Evolutionary conservation across 169 alveolate genomes (phyloP).

Genomic region (Cryptosporidium sp.): DNA sequence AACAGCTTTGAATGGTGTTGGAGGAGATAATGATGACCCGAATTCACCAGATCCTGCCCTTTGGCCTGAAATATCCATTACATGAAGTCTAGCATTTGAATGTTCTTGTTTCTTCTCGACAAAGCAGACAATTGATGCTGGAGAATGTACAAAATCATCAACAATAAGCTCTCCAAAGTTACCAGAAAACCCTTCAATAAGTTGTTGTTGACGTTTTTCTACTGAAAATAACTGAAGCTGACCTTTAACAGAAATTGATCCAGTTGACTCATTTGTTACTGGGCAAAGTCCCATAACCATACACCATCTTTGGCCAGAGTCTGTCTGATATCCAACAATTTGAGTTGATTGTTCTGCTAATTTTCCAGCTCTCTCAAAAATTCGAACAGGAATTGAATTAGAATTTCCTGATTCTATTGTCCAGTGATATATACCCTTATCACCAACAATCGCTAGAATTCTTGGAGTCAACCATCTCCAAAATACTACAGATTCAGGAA

Average conservation of each 20-base stretch:
- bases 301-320: constrained; percentile 93
- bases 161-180: constrained; percentile 91
- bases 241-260: constrained; percentile 91
- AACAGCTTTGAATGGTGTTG: constrained; percentile 78
- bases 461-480: constrained; percentile 94
- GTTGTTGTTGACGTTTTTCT: constrained; percentile 93
- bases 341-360: constrained; percentile 89
- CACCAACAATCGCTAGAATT: constrained; percentile 93
- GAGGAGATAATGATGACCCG: constrained; percentile 62
- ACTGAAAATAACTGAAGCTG: constrained; percentile 93
- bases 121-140: constrained; percentile 89
- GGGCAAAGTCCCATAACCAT: constrained; percentile 92
- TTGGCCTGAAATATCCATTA: constrained; percentile 92
- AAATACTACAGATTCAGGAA: constrained; percentile 91
- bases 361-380: constrained; percentile 91
- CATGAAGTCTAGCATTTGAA: constrained; percentile 88
- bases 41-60: constrained; percentile 68
- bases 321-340: constrained; percentile 92
- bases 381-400: constrained; percentile 85
- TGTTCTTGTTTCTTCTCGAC: constrained; percentile 93
- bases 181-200: constrained; percentile 95
- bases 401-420: constrained; percentile 84
- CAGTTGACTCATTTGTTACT: constrained; percentile 83
- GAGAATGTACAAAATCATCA: constrained; percentile 82
- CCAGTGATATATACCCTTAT: constrained; percentile 93